Base-by-base conservation (phyloP, 495 filamentous ascomycete genomes). In the Neurospora intermedia region DNA sequence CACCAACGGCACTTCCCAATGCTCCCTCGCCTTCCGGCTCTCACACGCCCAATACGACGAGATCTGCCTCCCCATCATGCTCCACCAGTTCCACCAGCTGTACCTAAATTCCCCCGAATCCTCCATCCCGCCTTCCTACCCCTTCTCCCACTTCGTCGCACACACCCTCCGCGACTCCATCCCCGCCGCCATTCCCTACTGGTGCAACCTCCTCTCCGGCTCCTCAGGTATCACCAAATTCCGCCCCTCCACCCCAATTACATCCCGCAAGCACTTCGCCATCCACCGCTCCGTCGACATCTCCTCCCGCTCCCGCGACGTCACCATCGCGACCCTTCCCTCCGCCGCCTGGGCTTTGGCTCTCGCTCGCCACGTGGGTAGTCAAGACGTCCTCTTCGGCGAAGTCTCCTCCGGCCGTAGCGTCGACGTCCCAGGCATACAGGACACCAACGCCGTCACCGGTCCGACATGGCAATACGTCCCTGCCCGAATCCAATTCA, bases 41-140 rank as follows among this genome's bases (percentile, higher is more conserved):
- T 92, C 90, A 0, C 91, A 94, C 78, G 89, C 91, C 0, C 91
- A 93, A 72, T 94, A 91, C 76, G 91, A 93, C 75, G 91, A 90
- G 43, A 85, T 92, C 1, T 92, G 87, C 76, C 84, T 94, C 6
- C 86, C 90, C 1, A 83, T 83, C 42, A 86, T 93, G 20, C 84
- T 92, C 70, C 85, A 48, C 43, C 80, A 85, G 73, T 79, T 85
- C 8, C 78, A 80, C 3, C 73, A 75, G 4, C 70, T 85, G 1
- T 85, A 84, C 70, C 70, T 80, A 11, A 81, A 76, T 43, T 54
- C 23, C 10, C 70, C 75, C 0, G 23, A 62, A 1, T 10, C n/a
- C 0, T 15, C 73, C 11, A 71, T 77, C 0, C 39, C 72, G 0
- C 75, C 82, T 5, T 87, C 89, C 13, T 83, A 89, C 39, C 86